Evolutionary conservation across 1,284 basidiomycete species (phyloP).

Genomic region (Austropuccinia psidii): DNA sequence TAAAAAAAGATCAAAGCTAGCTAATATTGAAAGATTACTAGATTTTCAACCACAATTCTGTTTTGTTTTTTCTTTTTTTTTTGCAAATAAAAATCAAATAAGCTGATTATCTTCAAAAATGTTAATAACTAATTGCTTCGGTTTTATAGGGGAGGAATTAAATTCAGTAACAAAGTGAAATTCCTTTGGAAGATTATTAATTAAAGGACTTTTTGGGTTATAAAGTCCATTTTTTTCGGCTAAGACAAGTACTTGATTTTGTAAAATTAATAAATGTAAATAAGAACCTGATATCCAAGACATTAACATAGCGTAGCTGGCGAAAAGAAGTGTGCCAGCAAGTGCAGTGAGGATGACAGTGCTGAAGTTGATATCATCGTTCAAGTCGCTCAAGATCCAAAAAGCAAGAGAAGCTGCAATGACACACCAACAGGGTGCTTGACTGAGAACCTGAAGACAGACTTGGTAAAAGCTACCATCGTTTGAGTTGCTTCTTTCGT

Average conservation of each 20-base stretch:
- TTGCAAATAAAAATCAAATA: no score
- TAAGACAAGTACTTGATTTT: constrained; percentile 27
- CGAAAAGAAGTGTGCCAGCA: constrained; percentile 2
- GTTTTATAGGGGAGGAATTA: not conserved
- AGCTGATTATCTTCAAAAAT: not conserved
- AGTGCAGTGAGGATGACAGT: constrained; percentile 21
- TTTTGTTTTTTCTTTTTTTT: no score
- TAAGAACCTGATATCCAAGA: constrained; percentile 13
- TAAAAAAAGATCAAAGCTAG: no score
- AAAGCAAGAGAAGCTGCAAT: constrained; percentile 19
- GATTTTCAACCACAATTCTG: no score
- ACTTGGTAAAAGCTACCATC: not conserved
- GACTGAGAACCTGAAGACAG: not conserved
- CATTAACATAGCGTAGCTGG: constrained; percentile 8
- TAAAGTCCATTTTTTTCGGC: constrained; percentile 9
- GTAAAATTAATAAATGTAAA: constrained; percentile 25
- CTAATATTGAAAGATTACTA: no score
- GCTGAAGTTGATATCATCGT: not conserved
- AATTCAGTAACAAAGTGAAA: constrained; percentile 7
- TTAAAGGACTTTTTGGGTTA: not conserved
- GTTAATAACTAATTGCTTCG: not conserved
- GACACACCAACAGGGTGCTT: constrained; percentile 13
- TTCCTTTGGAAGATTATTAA: not conserved
- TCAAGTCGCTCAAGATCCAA: not conserved
- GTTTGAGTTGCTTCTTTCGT: not conserved